A percentile compares a stretch with the other conserved stretches of the same genome.
phyloP scores from a whole-genome alignment of 225 moss, liverwort and hornwort genomes.

The Pseudoscleropodium purum region DNA sequence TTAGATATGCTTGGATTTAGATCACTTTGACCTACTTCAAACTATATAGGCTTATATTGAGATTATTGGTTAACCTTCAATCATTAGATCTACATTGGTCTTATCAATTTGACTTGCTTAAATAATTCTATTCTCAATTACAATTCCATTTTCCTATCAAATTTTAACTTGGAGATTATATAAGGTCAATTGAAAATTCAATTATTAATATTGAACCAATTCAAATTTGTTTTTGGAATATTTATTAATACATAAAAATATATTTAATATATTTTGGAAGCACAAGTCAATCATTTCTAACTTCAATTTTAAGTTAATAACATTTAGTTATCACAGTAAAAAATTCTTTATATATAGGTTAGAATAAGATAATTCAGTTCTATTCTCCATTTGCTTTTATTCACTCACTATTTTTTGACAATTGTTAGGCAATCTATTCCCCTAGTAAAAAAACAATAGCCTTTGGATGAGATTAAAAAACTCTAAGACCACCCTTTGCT shows the following conservation, averaged over 20 bases:
- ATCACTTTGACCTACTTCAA: fast-evolving
- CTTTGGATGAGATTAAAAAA: too few relatives aligned
- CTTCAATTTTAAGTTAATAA: too few relatives aligned
- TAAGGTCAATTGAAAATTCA: background rate
- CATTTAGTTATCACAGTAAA: too few relatives aligned
- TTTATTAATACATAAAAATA: too few relatives aligned
- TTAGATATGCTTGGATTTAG: background rate
- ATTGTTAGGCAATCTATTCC: too few relatives aligned
- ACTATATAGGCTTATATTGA: background rate
- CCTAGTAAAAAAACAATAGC: too few relatives aligned
- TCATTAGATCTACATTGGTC: background rate
- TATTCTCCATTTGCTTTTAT: background rate
- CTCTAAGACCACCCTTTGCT: too few relatives aligned
- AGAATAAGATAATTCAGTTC: background rate
- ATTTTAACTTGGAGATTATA: background rate
- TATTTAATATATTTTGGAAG: too few relatives aligned
- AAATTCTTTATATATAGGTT: background rate
- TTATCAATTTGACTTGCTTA: too few relatives aligned
- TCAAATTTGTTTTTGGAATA: background rate
- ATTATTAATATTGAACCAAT: background rate
- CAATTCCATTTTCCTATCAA: background rate
- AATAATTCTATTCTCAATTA: background rate
- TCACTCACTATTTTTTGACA: too few relatives aligned
- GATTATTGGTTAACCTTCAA: background rate
- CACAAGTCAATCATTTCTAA: too few relatives aligned